These are phyloP conservation scores for Scenedesmus sp. DNA, from an alignment of 163 green algal species.

Conservation along the genomic window DNA sequence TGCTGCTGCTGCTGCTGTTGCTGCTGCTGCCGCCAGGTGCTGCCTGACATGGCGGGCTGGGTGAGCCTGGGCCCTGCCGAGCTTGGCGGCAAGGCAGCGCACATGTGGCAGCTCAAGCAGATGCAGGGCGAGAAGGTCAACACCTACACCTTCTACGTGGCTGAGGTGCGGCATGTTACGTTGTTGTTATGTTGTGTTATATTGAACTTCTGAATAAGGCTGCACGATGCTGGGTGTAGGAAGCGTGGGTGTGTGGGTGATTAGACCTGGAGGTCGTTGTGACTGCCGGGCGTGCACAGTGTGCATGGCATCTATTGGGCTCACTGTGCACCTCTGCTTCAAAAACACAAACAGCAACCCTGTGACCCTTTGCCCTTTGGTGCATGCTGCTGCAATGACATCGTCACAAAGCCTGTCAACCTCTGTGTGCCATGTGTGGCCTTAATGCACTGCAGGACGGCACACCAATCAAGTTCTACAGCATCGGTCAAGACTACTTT, in stretches of 20 bases:
- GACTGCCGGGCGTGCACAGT: not conserved
- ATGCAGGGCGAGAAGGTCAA: slow-evolving; percentile 47
- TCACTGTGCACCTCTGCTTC: not conserved
- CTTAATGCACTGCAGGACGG: slow-evolving; percentile 1
- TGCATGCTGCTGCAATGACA: not conserved
- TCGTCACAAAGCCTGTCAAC: not conserved
- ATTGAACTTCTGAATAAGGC: not conserved
- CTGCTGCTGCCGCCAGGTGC: not conserved
- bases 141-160: slow-evolving; percentile 49
- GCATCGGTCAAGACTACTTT: slow-evolving; percentile 42
- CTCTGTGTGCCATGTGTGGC: not conserved
- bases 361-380: not conserved
- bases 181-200: not conserved
- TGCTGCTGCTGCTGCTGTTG: not conserved
- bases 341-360: not conserved
- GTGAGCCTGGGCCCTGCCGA: slow-evolving; percentile 16
- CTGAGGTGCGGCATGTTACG: slow-evolving; percentile 1
- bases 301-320: not conserved
- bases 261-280: not conserved
- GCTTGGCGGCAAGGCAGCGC: not conserved
- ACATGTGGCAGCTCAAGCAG: slow-evolving; percentile 44
- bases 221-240: not conserved
- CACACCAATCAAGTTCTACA: slow-evolving; percentile 38
- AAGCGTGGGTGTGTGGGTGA: too few species aligned
- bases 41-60: slow-evolving; percentile 31